Base-by-base conservation (phyloP, 2,329 filamentous ascomycete species). In the Monilinia polystroma region DNA sequence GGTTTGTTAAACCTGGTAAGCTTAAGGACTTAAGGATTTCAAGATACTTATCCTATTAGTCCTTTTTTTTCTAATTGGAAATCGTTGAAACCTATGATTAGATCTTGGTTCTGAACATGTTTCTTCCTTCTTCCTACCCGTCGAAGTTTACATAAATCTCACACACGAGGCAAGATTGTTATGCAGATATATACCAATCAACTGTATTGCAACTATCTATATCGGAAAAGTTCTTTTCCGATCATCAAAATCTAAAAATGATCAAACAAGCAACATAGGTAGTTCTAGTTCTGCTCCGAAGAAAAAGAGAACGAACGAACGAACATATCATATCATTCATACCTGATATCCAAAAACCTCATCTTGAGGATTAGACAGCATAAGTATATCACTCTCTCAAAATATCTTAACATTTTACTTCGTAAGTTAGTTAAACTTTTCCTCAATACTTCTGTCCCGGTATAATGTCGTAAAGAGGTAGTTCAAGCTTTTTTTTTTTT, bases 351-450 rank as follows among this genome's bases (percentile, higher is more conserved):
- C 16, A 49, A 35, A 51, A 38, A 18, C 16, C 8, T 51, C 29
- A 16, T 38, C 14, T 38, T 20, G 5, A 26, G n/a, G 26, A 23
- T 51, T 32, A 41, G 12, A 32, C 58, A 52, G 16, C 45, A 16
- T 35, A 62, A 23, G 45, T 52, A 51, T 38, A 20, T 51, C 45
- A 18, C 38, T 38, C 38, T 12, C 58, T 51, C 20, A 6, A 0
- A 20, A 3, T 38, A 5, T 11, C 35, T 20, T 26, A 51, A 1
- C 29, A 26, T 26, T 18, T 35, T 29, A 49, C n/a, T 38, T 51
- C 10, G 60, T 63, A 63, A 63, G 60, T 63, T 7, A 16, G 60
- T 63, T 7, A 16, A 51, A 20, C 8, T 62, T 26, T 62, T 62
- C 58, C 26, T 51, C 14, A 18, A 38, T 41, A 41, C 5, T 26